phyloP scores from a whole-genome alignment of 1,284 basidiomycete species.

The Sporisorium scitamineum region DNA sequence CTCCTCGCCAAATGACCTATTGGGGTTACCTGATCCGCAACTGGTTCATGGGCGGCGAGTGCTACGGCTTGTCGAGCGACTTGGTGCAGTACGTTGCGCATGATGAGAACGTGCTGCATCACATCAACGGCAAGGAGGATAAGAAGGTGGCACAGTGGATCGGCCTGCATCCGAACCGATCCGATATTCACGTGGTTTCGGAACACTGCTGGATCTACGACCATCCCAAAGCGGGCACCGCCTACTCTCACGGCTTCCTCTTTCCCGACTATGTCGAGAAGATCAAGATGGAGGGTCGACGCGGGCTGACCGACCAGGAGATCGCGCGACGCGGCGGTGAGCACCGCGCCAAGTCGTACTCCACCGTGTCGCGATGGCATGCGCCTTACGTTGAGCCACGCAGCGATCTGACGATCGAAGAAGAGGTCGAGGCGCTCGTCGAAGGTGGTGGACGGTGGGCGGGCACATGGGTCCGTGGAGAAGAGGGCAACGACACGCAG shows the following conservation, averaged over 20 bases:
- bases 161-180: slow-evolving; percentile 82
- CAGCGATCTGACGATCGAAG: slow-evolving; percentile 76
- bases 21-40: slow-evolving; percentile 84
- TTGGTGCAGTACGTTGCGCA: slow-evolving; percentile 88
- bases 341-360: slow-evolving; percentile 77
- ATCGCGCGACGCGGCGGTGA: slow-evolving; percentile 65
- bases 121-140: slow-evolving; percentile 89
- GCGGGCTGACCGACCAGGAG: slow-evolving; percentile 70
- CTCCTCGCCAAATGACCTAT: slow-evolving; percentile 63
- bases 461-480: slow-evolving; percentile 72
- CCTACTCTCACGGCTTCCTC: slow-evolving; percentile 93
- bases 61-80: slow-evolving; percentile 90
- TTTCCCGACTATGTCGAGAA: slow-evolving; percentile 89
- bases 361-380: slow-evolving; percentile 87
- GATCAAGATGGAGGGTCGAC: slow-evolving; percentile 72
- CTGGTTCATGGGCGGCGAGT: slow-evolving; percentile 94
- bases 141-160: slow-evolving; percentile 95
- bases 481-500: slow-evolving; percentile 55
- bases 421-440: slow-evolving; percentile 90
- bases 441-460: slow-evolving; percentile 77
- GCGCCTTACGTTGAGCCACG: slow-evolving; percentile 81
- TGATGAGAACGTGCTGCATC: slow-evolving; percentile 77
- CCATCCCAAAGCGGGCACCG: slow-evolving; percentile 89
- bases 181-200: slow-evolving; percentile 85
- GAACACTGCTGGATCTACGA: slow-evolving; percentile 99